Base-by-base conservation (phyloP, 805 yeast genomes). In the Schwanniomyces pseudopolymorphus region DNA sequence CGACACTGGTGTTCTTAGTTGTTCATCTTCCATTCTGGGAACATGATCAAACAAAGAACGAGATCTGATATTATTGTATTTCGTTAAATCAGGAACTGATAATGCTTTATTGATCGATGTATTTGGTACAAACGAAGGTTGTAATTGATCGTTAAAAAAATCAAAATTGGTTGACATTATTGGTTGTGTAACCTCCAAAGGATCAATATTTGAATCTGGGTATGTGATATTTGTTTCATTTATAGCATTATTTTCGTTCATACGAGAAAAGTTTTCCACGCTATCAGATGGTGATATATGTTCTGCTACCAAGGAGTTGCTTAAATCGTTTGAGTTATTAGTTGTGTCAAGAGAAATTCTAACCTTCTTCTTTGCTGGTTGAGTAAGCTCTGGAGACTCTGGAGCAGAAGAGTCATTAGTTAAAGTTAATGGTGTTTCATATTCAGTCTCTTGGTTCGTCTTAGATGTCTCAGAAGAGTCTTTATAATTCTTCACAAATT, bases 401-500 rank as follows among this genome's bases (percentile, higher is more conserved):
- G 45, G 45, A 14, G 39, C 45, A 16, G 31, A 27, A 19, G 21
- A 24, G 11, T 40, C 31, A 25, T 44, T 49, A 13, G 47, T 43
- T 14, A 41, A 42, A 4, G 49, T 45, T 19, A 47, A 39, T 41
- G 47, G 55, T n/a, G 48, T 49, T 28, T 26, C 50, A 52, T 45
- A 50, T 9, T 38, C 40, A 4, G 42, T 24, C 24, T 40, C 36
- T 20, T 26, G 17, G 21, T 22, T 25, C 28, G 47, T 39, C 9
- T 33, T 20, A 24, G 47, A 39, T 31, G 28, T 31, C 27, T 51
- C 49, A 25, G 52, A 51, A 11, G 58, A 52, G 25, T 58, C 63
- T 44, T 60, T 63, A 43, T 40, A 55, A 36, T 54, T 55, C 51
- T 75, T 76, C 54, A 84, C 70, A 55, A 64, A 81, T 51, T 80